phyloP scores from a whole-genome alignment of 352 stramenopile genomes.

The Phytophthora litchii region DNA sequence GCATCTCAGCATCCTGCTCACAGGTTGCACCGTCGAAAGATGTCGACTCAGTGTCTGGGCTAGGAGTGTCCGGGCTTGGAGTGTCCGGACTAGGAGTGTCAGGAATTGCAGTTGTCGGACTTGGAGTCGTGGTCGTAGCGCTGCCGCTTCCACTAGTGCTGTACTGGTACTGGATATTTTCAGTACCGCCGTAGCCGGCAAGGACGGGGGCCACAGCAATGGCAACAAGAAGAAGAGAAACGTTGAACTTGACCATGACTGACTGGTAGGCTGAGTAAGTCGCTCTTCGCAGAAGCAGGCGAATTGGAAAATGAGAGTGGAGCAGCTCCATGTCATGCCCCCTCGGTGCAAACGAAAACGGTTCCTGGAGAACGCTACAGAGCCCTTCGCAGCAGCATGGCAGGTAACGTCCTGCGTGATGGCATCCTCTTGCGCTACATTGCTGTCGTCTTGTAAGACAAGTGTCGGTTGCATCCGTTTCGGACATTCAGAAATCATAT shows the following conservation, averaged over 20 bases:
- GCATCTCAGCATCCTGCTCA: slow-evolving; percentile 23
- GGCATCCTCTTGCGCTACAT: not conserved
- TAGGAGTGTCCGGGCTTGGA: not conserved
- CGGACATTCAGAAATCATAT: slow-evolving; percentile 3
- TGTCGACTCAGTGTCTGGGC: slow-evolving; percentile 1
- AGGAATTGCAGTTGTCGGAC: not conserved
- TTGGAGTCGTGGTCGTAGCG: not conserved
- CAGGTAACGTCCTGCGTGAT: slow-evolving; percentile 4
- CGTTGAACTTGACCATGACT: slow-evolving; percentile 47
- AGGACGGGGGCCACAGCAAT: slow-evolving; percentile 19
- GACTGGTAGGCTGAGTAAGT: slow-evolving; percentile 25
- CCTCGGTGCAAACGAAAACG: not conserved
- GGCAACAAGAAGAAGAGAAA: slow-evolving; percentile 29
- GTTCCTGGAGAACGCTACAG: slow-evolving; percentile 2
- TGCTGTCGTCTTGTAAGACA: not conserved
- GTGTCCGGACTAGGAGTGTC: not conserved
- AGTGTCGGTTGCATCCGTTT: slow-evolving; percentile 11
- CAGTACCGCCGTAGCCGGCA: slow-evolving; percentile 4
- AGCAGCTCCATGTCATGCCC: not conserved
- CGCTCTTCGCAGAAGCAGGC: slow-evolving; percentile 30
- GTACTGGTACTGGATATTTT: slow-evolving; percentile 4
- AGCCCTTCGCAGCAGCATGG: not conserved
- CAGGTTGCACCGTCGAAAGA: slow-evolving; percentile 7
- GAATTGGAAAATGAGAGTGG: slow-evolving; percentile 37
- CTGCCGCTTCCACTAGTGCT: slow-evolving; percentile 7